Evolutionary conservation across 23 red algal genomes (phyloP).

Genomic region (Agarophyton chilense): DNA sequence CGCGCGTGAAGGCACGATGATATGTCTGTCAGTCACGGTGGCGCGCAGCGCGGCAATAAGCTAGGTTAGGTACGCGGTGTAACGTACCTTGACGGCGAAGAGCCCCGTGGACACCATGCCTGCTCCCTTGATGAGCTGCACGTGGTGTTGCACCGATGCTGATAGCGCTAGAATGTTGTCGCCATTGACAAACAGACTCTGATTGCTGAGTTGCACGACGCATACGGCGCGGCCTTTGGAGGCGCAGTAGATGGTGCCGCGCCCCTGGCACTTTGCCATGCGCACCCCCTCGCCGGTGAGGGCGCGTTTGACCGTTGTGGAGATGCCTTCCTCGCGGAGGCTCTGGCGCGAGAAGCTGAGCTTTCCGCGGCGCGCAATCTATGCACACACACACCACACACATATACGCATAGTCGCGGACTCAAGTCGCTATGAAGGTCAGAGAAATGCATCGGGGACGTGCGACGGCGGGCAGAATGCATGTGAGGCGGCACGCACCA

Average conservation of each 20-base stretch:
- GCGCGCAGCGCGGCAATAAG: too few relatives aligned
- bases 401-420: not conserved
- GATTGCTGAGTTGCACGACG: not conserved
- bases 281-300: conserved; percentile 13
- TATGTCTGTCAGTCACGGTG: too few relatives aligned
- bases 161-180: conserved; percentile 1
- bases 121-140: not conserved
- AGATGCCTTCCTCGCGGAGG: not conserved
- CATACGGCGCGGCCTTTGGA: not conserved
- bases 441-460: too few relatives aligned
- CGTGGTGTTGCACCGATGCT: not conserved
- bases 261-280: not conserved
- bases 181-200: conserved; percentile 1
- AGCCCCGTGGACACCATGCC: conserved; percentile 5
- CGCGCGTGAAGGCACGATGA: too few relatives aligned
- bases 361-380: not conserved
- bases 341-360: not conserved
- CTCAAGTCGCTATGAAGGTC: too few relatives aligned
- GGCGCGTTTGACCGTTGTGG: not conserved
- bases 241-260: conserved; percentile 14
- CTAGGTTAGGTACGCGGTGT: not conserved
- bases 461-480: too few relatives aligned
- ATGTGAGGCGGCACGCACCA: conserved; percentile 14
- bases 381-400: not conserved
- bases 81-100: not conserved